Base-by-base conservation (phyloP, 805 yeast genomes). In the Blastobotrys attinorum region DNA sequence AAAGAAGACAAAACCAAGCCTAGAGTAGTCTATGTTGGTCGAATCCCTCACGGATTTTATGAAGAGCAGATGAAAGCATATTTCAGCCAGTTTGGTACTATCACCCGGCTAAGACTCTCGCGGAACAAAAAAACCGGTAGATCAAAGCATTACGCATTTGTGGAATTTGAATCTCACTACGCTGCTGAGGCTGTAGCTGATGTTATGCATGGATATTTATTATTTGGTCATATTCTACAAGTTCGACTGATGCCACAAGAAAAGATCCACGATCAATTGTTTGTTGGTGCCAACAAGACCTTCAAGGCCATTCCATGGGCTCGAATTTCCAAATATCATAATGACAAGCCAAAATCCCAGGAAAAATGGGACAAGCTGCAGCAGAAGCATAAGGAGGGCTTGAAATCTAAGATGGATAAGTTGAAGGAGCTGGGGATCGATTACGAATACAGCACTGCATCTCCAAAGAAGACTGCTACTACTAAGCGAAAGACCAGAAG, bases 141-240 rank as follows among this genome's bases (percentile, higher is more conserved):
- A 44, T 80, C 95, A 13, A 89, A 87, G 66, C 97, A 88, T 62
- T 90, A 79, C 63, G 97, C 88, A 4, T 90, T 86, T 63, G 69
- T 92, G 37, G 96, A 92, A 65, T 92, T 90, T 58, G 75, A 73
- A 34, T 72, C 77, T 43, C 59, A 62, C 31, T 85, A 80, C 39
- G 94, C 83, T 44, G 97, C 97, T 37, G 74, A 78, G 53, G 72
- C 88, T 48, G 98, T 96, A 2, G 84, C 83, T 48, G 97, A 92
- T 52, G 81, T 97, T 37, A 92, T 92, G 98, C 81, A 92, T 65
- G 92, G 92, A 66, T 92, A 92, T 58, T 72, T 92, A 49, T 61
- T 92, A 37, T 80, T 85, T 67, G 94, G 94, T 4, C 97, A 90
- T 63, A 75, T 89, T 49, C 68, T 92, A 54, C 81, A 84, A 64